Conservation (phyloP, 768 basidiomycete genomes). For the Lentinus tigrinus region DNA sequence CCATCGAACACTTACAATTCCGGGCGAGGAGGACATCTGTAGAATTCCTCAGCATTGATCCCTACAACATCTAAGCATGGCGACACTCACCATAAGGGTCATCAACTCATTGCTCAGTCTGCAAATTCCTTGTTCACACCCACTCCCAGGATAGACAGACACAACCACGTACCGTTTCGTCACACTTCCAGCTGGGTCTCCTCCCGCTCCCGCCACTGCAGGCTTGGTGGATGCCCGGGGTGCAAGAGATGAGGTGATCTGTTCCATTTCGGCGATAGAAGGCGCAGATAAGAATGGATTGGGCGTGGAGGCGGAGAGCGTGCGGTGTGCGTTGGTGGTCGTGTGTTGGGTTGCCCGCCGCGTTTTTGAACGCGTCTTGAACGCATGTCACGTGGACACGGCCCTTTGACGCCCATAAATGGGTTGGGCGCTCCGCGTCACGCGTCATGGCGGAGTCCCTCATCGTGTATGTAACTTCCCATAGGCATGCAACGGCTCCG, state of each 20-base stretch:
- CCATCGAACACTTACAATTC: conserved; percentile 59
- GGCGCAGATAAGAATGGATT: not conserved
- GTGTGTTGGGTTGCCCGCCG: conserved; percentile 19
- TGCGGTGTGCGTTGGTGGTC: conserved; percentile 6
- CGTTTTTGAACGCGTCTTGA: conserved; percentile 24
- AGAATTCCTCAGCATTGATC: not conserved
- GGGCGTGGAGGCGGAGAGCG: not conserved
- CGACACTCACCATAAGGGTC: conserved; percentile 73
- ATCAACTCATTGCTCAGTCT: conserved; percentile 84
- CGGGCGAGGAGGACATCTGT: conserved; percentile 87
- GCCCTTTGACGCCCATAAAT: not conserved
- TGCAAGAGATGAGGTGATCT: conserved; percentile 62
- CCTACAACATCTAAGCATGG: not conserved
- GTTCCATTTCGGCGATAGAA: conserved; percentile 56
- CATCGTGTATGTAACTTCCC: no score
- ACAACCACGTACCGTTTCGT: conserved; percentile 65
- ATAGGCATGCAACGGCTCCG: not conserved
- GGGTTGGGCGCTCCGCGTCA: not conserved
- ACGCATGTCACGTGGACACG: conserved; percentile 18
- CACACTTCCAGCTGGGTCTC: conserved; percentile 71
- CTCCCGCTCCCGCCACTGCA: conserved; percentile 47
- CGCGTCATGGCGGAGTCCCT: no score
- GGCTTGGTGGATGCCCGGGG: conserved; percentile 62
- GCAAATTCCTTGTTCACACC: conserved; percentile 1
- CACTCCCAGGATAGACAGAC: not conserved